Conservation (phyloP, 768 basidiomycete species). For the Termitomyces sp. region DNA sequence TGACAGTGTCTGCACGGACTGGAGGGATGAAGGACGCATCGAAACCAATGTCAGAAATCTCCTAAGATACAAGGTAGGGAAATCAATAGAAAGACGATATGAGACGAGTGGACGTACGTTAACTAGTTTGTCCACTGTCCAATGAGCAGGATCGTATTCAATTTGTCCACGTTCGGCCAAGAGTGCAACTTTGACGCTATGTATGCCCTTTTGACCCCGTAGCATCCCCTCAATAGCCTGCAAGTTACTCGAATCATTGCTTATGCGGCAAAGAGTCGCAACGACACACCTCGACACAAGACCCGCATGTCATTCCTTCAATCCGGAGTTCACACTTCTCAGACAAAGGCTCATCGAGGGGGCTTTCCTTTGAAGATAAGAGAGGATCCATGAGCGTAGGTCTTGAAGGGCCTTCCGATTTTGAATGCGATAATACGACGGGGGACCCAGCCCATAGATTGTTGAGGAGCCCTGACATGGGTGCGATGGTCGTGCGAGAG, state of each 20-base stretch:
- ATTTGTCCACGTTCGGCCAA: constrained; percentile 90
- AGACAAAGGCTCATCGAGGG: constrained; percentile 19
- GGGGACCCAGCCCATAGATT: constrained; percentile 17
- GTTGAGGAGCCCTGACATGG: constrained; percentile 13
- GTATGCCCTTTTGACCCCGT: constrained; percentile 80
- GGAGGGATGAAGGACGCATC: constrained; percentile 76
- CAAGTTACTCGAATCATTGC: background rate
- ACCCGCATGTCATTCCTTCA: constrained; percentile 88
- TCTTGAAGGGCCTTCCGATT: constrained; percentile 8
- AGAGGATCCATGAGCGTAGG: background rate
- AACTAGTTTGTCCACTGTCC: constrained; percentile 78
- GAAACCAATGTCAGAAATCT: constrained; percentile 91
- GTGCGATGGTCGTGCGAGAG: background rate
- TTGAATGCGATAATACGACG: constrained; percentile 4
- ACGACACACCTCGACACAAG: constrained; percentile 75
- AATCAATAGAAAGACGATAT: background rate
- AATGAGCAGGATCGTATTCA: constrained; percentile 80
- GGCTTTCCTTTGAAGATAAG: constrained; percentile 13
- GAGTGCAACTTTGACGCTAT: constrained; percentile 91
- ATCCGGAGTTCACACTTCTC: constrained; percentile 75
- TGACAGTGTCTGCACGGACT: constrained; percentile 58
- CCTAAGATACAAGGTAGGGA: constrained; percentile 38
- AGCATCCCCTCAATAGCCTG: constrained; percentile 86
- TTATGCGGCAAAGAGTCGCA: background rate
- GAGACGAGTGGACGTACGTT: constrained; percentile 40